Evolutionary conservation across 2,329 filamentous ascomycete genomes (phyloP), one percentile per base, ranked within the genome.

Genomic region (Fonsecaea pugnacius): DNA sequence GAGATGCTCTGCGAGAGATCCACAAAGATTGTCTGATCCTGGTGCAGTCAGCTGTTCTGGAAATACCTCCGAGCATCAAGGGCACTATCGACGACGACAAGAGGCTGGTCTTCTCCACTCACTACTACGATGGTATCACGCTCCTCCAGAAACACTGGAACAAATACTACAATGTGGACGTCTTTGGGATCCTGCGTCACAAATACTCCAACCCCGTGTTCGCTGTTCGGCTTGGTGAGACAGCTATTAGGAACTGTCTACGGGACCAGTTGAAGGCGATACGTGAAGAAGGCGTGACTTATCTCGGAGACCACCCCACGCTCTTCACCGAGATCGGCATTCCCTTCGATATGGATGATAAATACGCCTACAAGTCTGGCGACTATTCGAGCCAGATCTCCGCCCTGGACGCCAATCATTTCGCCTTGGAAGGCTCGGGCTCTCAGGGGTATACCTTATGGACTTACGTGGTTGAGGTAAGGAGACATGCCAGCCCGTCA

Each of bases 101-200:
- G 3, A 91, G 89, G 67, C 89, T 98, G 85, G 90, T 93, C 2
- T 98, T 97, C 75, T 89, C 95, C 9, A 92, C 93, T 1, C 95
- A 99, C 77, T 99, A 91, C 75, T 99, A 99, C 76, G 95, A 99
- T 72, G 95, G 95, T 10, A 90, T 99, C 62, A 99, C 95, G 0
- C 83, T 99, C 3, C 91, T 99, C 85, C 98, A 92, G 12, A 99
- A 99, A 79, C 96, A 96, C 76, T 99, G 95, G 95, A 99, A 98
- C 74, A 90, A 93, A 43, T 88, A 90, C 16, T 99, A 95, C 90
- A 99, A 99, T 71, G 90, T 99, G 7, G 95, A 99, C 75, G 91
- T 99, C 4, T 87, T 99, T 57, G 95, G 95, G 2, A 86, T 99
- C 14, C 82, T 99, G 50, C 89, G 95, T 52, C 95, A 95, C 12